Evolutionary conservation across 805 yeast genomes (phyloP).

Genomic region (Grigorovia jiainica): DNA sequence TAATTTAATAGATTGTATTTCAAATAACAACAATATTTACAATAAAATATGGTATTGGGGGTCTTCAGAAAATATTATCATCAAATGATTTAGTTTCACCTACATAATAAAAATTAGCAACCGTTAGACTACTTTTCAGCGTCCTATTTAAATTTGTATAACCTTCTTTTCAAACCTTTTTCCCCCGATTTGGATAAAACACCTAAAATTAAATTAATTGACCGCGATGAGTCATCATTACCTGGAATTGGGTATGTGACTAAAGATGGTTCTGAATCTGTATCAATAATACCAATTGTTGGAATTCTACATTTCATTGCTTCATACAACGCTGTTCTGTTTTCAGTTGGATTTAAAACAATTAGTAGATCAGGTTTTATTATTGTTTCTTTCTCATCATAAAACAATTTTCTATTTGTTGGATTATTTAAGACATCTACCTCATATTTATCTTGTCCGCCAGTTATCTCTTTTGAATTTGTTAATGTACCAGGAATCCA

Average conservation of each 20-base stretch:
- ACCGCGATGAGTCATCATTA: conserved; percentile 83
- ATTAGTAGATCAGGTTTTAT: conserved; percentile 86
- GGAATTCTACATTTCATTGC: conserved; percentile 79
- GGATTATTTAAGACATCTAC: conserved; percentile 65
- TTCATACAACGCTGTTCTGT: conserved; percentile 70
- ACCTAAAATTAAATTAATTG: conserved; percentile 72
- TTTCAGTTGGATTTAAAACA: conserved; percentile 79
- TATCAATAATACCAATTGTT: conserved; percentile 87
- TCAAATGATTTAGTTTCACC: no score
- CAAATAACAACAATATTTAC: no score
- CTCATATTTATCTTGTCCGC: conserved; percentile 56
- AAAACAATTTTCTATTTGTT: conserved; percentile 48
- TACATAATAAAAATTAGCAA: no score
- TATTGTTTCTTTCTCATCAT: conserved; percentile 40
- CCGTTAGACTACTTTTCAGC: background rate
- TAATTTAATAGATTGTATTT: no score
- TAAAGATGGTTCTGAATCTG: conserved; percentile 82
- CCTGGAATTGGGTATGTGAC: conserved; percentile 95
- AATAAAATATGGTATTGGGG: no score
- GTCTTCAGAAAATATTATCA: no score
- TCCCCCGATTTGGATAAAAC: conserved; percentile 80
- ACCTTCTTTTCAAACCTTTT: conserved; percentile 56
- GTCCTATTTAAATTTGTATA: conserved; percentile 12
- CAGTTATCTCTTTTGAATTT: conserved; percentile 60
- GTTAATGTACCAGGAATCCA: conserved; percentile 97